Evolutionary conservation across 495 filamentous ascomycete species (phyloP), one percentile per base, ranked within the genome.

Genomic region (Aspergillus steynii): DNA sequence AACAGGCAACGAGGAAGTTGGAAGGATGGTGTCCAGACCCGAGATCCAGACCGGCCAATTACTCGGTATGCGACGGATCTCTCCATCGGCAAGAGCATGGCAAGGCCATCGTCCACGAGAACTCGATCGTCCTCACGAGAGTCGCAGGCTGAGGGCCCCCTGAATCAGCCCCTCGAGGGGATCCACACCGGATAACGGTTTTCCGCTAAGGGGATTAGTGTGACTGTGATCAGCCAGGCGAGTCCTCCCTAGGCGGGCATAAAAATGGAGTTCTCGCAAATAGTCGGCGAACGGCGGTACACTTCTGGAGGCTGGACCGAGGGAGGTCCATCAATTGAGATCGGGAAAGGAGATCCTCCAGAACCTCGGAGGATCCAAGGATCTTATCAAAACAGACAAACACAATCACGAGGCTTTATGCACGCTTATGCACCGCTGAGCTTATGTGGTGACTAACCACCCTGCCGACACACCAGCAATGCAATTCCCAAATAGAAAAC

Each of bases 181-280:
- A 54, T 50, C 64, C 64, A 66, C 61, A 52, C 32, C 29, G 57
- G 54, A 55, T 61, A 66, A 66, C 64, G 64, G 61, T 63, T 66
- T 54, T 60, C 54, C 56, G 57, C 48, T 46, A 42, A 52, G 52
- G 52, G 50, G 34, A 34, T 53, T 53, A 29, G 29, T 27, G 20
- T 14, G 49, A 26, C 49, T 29, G 5, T 50, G 25, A 50, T 50
- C 49, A 58, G 25, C 55, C 25, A 58, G 48, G 46, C n/a, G n/a
- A 29, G n/a, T 32, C 51, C 27, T 53, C 15, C 27, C 26, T 10
- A 29, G 51, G 29, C 51, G 25, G 10, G 6, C 51, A 53, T 15
- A 29, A 53, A 29, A 29, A 9, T n/a, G 51, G 51, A 31, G 37
- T 42, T 42, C 10, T 15, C 37, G 37, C 12, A 14, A 42, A 42